Percentiles rank a stretch among this genome's conserved stretches.
Conservation (phyloP, 345 rosid genomes). For the Gossypium anomalum region DNA sequence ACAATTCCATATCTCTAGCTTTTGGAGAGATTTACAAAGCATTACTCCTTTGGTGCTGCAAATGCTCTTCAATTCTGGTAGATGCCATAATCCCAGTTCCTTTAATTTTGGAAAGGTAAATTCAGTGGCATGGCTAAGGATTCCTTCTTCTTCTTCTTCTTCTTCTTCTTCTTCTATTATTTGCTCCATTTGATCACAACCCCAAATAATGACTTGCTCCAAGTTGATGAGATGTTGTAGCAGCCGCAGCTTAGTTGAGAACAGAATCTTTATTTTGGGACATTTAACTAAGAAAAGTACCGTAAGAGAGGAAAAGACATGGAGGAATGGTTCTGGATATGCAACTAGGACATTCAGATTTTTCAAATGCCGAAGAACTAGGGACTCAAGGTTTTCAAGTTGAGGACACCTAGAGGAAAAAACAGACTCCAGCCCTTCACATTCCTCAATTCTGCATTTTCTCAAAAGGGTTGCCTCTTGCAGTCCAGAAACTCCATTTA, state of each 20-base stretch:
- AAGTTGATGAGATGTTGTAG: constrained; percentile 18
- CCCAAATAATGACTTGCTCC: background rate
- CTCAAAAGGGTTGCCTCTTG: background rate
- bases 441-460: background rate
- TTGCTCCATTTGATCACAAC: background rate
- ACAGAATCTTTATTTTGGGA: background rate
- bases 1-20: background rate
- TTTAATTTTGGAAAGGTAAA: no score
- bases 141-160: no score
- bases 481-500: background rate
- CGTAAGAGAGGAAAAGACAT: no score
- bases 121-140: no score
- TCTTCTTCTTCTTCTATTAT: no score
- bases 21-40: background rate
- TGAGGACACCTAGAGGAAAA: background rate
- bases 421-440: background rate
- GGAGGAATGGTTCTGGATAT: no score
- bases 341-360: no score
- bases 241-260: fast-evolving
- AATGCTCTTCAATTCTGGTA: no score
- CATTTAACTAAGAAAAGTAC: no score
- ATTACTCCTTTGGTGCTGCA: no score
- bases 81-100: no score
- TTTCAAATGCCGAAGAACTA: background rate
- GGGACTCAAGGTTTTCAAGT: background rate